phyloP scores from a whole-genome alignment of 2,329 filamentous ascomycete genomes.

The Pseudopyricularia cyperi region DNA sequence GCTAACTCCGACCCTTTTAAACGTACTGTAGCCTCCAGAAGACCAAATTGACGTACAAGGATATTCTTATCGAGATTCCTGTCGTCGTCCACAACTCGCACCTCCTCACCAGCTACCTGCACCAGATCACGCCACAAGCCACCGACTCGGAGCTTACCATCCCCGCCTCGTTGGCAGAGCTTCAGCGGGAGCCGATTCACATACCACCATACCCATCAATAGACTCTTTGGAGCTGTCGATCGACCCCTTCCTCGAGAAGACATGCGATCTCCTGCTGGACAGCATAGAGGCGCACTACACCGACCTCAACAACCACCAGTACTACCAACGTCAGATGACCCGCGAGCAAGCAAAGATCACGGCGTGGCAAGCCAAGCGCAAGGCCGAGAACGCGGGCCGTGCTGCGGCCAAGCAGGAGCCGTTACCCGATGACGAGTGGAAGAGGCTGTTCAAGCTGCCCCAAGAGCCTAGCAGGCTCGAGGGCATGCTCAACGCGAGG shows the following conservation, averaged over 20 bases:
- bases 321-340: constrained; percentile 86
- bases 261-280: constrained; percentile 93
- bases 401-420: constrained; percentile 72
- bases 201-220: constrained; percentile 73
- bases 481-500: constrained; percentile 86
- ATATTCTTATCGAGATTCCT: constrained; percentile 84
- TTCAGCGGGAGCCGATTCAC: constrained; percentile 50
- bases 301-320: constrained; percentile 98
- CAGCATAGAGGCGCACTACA: constrained; percentile 95
- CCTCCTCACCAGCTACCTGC: constrained; percentile 86
- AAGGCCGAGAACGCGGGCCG: constrained; percentile 89
- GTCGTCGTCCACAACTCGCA: constrained; percentile 92
- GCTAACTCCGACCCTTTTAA: not conserved
- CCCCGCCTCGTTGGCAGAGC: constrained; percentile 66
- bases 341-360: constrained; percentile 92
- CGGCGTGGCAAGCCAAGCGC: constrained; percentile 91
- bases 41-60: constrained; percentile 83
- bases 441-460: constrained; percentile 96
- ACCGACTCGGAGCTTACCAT: constrained; percentile 56
- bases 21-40: constrained; percentile 65
- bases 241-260: constrained; percentile 97
- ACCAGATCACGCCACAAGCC: constrained; percentile 64
- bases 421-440: constrained; percentile 94
- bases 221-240: constrained; percentile 79
- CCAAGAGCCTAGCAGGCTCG: constrained; percentile 81